phyloP scores from a whole-genome alignment of 257 asterid genomes.

The Penstemon newberryi region DNA sequence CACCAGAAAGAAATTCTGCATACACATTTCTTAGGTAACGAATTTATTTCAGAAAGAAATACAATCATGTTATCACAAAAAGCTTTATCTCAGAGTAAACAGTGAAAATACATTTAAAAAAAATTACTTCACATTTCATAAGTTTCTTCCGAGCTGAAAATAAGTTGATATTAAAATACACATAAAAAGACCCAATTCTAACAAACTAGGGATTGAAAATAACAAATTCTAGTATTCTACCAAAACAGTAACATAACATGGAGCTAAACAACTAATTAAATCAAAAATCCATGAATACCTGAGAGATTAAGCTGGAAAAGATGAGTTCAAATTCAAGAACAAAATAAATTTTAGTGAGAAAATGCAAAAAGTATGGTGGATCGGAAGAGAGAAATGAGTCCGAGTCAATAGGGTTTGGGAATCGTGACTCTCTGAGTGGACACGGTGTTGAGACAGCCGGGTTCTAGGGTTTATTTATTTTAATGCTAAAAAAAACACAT shows the following conservation, averaged over 20 bases:
- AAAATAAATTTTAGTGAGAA: neutral
- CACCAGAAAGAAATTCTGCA: neutral
- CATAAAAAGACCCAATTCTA: too few species aligned
- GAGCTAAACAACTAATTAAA: neutral
- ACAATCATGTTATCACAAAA: neutral
- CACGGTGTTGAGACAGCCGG: conserved; percentile 30
- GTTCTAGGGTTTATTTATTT: conserved; percentile 23
- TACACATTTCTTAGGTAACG: neutral
- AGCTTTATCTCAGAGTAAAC: conserved; percentile 3
- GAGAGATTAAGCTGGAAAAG: neutral
- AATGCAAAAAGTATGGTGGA: conserved; percentile 23
- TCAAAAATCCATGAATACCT: neutral
- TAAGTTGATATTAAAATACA: too few species aligned
- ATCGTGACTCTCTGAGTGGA: conserved; percentile 56
- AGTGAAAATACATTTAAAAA: neutral
- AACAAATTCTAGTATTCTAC: too few species aligned
- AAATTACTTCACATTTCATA: conserved; percentile 8
- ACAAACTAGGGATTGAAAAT: too few species aligned
- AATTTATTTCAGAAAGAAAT: neutral
- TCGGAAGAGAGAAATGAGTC: conserved; percentile 39
- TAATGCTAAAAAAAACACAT: too few species aligned
- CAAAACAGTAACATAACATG: neutral
- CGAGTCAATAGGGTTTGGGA: conserved; percentile 33
- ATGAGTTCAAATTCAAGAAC: conserved; percentile 17
- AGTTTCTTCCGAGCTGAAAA: neutral